Evolutionary conservation across 306 rosid genomes (phyloP).

Genomic region (Oemleria cerasiformis): DNA sequence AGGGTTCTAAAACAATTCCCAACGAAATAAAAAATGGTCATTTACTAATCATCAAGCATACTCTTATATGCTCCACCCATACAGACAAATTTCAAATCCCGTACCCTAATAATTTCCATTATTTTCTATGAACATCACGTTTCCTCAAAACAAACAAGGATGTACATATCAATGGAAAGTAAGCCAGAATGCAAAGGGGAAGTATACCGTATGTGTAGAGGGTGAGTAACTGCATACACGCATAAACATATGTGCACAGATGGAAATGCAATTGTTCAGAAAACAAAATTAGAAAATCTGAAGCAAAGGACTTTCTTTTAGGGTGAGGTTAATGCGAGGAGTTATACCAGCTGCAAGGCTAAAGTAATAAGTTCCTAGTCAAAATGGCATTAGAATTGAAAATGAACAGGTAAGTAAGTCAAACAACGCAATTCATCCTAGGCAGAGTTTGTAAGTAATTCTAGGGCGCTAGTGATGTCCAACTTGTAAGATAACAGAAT

Average conservation of each 20-base stretch:
- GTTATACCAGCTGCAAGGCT: background rate
- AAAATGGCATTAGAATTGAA: background rate
- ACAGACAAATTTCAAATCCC: background rate
- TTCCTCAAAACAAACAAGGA: conserved; percentile 7
- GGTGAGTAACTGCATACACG: background rate
- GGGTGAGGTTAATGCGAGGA: background rate
- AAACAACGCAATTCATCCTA: background rate
- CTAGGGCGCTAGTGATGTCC: background rate
- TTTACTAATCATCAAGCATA: background rate
- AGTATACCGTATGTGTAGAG: background rate
- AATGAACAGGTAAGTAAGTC: background rate
- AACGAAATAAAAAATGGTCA: conserved; percentile 1
- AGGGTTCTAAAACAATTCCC: background rate
- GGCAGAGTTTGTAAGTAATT: background rate
- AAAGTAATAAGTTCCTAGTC: background rate
- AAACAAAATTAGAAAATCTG: background rate
- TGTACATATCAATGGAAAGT: background rate
- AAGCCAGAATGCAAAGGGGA: background rate
- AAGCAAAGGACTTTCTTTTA: background rate
- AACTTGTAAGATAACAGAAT: background rate
- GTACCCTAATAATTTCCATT: background rate
- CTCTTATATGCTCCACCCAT: background rate
- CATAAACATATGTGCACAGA: background rate
- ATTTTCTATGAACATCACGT: background rate
- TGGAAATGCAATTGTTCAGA: background rate